phyloP scores from a whole-genome alignment of 2,329 filamentous ascomycete genomes.

The Chaetothyriales sp. region DNA sequence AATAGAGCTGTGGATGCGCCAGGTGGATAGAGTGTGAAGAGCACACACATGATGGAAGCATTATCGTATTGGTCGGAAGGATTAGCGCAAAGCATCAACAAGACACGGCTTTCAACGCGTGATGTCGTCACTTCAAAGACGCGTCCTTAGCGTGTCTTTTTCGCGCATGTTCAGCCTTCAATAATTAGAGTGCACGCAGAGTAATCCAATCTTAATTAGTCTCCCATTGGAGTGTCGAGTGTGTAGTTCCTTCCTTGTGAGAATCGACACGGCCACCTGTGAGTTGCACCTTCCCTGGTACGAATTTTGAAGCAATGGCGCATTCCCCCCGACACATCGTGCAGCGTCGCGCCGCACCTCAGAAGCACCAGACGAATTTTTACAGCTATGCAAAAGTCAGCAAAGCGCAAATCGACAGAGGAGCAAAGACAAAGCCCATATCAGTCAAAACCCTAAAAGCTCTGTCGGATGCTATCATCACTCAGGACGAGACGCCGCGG shows the following conservation, averaged over 20 bases:
- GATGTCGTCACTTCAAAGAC: neutral
- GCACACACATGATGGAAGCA: neutral
- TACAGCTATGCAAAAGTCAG: conserved; percentile 10
- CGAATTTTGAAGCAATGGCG: conserved; percentile 6
- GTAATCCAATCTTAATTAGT: neutral
- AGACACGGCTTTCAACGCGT: neutral
- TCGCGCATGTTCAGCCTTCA: neutral
- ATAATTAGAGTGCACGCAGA: no score
- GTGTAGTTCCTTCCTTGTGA: neutral
- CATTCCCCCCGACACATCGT: conserved; percentile 9
- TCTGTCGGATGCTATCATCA: neutral
- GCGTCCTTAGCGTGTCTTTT: neutral
- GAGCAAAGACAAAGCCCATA: neutral
- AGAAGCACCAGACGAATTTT: conserved; percentile 9
- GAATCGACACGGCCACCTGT: neutral
- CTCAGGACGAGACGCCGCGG: neutral
- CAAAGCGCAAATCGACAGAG: conserved; percentile 2
- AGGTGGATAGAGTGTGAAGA: neutral
- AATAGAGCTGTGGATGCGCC: neutral
- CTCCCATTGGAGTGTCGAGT: no score
- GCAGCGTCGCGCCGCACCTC: conserved; percentile 7
- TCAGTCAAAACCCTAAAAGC: neutral
- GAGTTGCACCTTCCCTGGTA: conserved; percentile 9
- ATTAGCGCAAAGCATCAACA: neutral
- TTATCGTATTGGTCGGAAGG: neutral